Evolutionary conservation across 2,329 filamentous ascomycete genomes (phyloP).

Genomic region (Penicillium sclerotigenum): DNA sequence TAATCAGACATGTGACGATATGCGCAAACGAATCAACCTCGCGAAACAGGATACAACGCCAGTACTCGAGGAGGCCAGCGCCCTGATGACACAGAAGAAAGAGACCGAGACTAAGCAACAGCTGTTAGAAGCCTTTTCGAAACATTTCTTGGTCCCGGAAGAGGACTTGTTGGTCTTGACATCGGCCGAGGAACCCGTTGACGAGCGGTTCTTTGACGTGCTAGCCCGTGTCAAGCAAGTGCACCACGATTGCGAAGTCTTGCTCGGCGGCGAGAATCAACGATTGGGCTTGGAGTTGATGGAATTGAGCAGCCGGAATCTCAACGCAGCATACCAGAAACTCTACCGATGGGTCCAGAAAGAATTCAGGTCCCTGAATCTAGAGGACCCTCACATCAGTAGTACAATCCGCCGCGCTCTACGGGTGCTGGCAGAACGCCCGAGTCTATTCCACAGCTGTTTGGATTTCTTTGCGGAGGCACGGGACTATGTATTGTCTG

Average conservation of each 20-base stretch:
- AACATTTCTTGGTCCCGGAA: slow-evolving; percentile 80
- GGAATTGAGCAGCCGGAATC: slow-evolving; percentile 79
- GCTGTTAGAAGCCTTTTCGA: slow-evolving; percentile 71
- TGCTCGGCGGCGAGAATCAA: slow-evolving; percentile 88
- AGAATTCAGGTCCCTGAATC: slow-evolving; percentile 85
- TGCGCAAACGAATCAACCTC: slow-evolving; percentile 72
- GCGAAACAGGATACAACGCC: slow-evolving; percentile 71
- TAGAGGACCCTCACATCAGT: slow-evolving; percentile 92
- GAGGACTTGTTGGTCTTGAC: slow-evolving; percentile 74
- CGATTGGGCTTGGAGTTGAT: slow-evolving; percentile 84
- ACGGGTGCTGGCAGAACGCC: slow-evolving; percentile 82
- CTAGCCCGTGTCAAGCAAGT: slow-evolving; percentile 81
- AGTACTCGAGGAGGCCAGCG: slow-evolving; percentile 72
- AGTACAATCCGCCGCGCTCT: slow-evolving; percentile 78
- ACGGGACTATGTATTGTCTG: slow-evolving; percentile 78
- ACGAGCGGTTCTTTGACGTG: slow-evolving; percentile 77
- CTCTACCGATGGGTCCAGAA: slow-evolving; percentile 92
- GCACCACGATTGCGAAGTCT: slow-evolving; percentile 79
- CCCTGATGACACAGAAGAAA: slow-evolving; percentile 67
- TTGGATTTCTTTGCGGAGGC: slow-evolving; percentile 91
- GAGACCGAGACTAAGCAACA: slow-evolving; percentile 77
- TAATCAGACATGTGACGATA: slow-evolving; percentile 74
- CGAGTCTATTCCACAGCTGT: slow-evolving; percentile 87
- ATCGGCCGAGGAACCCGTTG: slow-evolving; percentile 73
- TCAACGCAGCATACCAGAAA: slow-evolving; percentile 91